Evolutionary conservation across 495 filamentous ascomycete species (phyloP).

Genomic region (Aspergillus homomorphus): DNA sequence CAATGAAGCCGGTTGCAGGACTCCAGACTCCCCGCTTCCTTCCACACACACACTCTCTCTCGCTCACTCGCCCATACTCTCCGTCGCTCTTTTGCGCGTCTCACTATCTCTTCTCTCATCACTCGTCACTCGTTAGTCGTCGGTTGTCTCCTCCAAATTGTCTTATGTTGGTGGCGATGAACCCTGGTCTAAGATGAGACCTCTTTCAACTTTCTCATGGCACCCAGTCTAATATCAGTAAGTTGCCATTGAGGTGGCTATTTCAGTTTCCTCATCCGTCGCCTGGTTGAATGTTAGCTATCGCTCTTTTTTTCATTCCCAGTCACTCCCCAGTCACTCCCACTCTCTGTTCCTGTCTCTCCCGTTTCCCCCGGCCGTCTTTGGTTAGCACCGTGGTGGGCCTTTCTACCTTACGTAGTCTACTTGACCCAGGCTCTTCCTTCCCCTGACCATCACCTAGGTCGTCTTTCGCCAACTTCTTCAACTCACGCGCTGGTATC

Average conservation of each 20-base stretch:
- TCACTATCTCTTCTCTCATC: constrained; percentile 4
- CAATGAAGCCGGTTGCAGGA: neutral
- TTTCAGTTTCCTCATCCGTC: neutral
- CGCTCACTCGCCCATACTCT: constrained; percentile 7
- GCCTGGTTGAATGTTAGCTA: neutral
- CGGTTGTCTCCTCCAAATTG: neutral
- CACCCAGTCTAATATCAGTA: constrained; percentile 10
- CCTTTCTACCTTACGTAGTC: neutral
- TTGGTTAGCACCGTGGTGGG: neutral
- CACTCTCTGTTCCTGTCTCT: neutral
- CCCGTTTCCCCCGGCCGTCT: neutral
- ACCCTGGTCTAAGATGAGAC: constrained; percentile 9
- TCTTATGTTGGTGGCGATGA: neutral
- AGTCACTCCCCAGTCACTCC: too few species aligned
- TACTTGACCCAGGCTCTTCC: neutral
- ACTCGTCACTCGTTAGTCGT: neutral
- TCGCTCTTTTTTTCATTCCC: too few species aligned
- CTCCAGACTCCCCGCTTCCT: constrained; percentile 6
- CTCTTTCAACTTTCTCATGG: constrained; percentile 9
- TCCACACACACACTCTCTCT: constrained; percentile 2
- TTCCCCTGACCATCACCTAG: constrained; percentile 18
- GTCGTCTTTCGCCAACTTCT: constrained; percentile 7
- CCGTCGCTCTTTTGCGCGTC: constrained; percentile 5
- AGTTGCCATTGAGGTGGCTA: neutral
- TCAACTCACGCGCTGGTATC: constrained; percentile 1